Evolutionary conservation across 2,329 filamentous ascomycete genomes (phyloP), one percentile per base, ranked within the genome.

Genomic region (Scedosporium minutisporum): DNA sequence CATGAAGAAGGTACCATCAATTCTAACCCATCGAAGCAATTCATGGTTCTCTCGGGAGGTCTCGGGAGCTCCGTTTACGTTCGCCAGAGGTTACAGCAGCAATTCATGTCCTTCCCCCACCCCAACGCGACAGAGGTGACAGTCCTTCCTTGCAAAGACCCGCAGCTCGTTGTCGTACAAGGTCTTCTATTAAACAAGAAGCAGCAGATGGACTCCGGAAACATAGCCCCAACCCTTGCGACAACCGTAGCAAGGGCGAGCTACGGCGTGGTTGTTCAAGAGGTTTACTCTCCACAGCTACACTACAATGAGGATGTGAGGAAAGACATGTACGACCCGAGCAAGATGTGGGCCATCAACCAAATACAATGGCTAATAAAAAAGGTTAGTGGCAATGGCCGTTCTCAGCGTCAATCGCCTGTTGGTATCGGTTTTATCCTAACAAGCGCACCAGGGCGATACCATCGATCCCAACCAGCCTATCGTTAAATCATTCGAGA

Each of bases 131-230:
- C 65, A 9, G 66, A 71, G 7, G 68, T 76, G 29, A 69, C 72
- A 41, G 76, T 80, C 16, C 65, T 80, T 3, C 76, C 76, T 7
- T 77, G 76, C 1, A 76, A 78, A 7, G 81, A 84, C 57, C 81
- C 82, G 0, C 80, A 83, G 62, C 77, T 84, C 0, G 80, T 81
- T 4, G 81, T 84, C 1, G 80, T 81, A 51, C 80, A 81, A 64
- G 81, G 82, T 0, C 70, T 83, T 2, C 76, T 84, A 1, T 71
- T 77, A 2, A 80, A 84, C 58, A 74, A 80, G 10, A 71, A 82
- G n/a, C 77, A 81, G 51, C 79, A 75, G 58, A 71, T 80, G 44
- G 71, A 77, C 4, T 73, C 75, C 1, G 74, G 74, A 1, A 69
- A 71, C 2, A 70, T 68, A 5, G 69, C 79, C 0, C 51, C 51